A percentile compares a stretch with the other conserved stretches of the same genome.
Evolutionary conservation across 352 stramenopile species (phyloP).

Genomic region (Stephanocyclus meneghinianus): DNA sequence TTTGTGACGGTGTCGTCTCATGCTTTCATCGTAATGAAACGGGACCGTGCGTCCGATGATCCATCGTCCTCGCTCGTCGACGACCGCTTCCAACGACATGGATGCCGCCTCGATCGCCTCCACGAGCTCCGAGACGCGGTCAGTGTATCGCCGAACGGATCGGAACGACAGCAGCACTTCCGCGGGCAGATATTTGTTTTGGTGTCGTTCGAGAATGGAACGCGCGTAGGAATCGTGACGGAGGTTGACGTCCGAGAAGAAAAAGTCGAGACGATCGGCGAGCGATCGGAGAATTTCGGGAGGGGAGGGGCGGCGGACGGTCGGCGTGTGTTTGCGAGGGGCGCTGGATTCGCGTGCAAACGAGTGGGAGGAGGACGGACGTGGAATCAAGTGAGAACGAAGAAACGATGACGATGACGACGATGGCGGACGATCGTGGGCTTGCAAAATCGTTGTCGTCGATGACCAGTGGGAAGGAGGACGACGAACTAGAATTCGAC

Average conservation of each 20-base stretch:
- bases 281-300: neutral
- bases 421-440: too few relatives aligned
- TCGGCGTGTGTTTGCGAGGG: neutral
- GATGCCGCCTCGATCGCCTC: conserved; percentile 24
- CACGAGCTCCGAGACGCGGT: conserved; percentile 20
- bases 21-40: conserved; percentile 31
- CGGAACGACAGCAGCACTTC: conserved; percentile 29
- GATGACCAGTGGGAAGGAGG: too few relatives aligned
- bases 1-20: conserved; percentile 21
- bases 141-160: conserved; percentile 14
- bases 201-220: conserved; percentile 22
- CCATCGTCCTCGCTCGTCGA: conserved; percentile 6
- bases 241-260: conserved; percentile 48
- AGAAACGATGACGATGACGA: too few relatives aligned
- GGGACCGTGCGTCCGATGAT: conserved; percentile 20
- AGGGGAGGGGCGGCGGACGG: too few relatives aligned
- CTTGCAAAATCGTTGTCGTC: too few relatives aligned
- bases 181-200: conserved; percentile 40
- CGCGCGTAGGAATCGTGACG: conserved; percentile 39
- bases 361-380: too few relatives aligned
- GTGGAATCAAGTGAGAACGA: too few relatives aligned
- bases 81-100: neutral
- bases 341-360: neutral
- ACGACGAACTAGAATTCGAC: too few relatives aligned
- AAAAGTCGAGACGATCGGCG: conserved; percentile 30